Base-by-base conservation (phyloP, 2,329 filamentous ascomycete species). In the Colletotrichum magnum region DNA sequence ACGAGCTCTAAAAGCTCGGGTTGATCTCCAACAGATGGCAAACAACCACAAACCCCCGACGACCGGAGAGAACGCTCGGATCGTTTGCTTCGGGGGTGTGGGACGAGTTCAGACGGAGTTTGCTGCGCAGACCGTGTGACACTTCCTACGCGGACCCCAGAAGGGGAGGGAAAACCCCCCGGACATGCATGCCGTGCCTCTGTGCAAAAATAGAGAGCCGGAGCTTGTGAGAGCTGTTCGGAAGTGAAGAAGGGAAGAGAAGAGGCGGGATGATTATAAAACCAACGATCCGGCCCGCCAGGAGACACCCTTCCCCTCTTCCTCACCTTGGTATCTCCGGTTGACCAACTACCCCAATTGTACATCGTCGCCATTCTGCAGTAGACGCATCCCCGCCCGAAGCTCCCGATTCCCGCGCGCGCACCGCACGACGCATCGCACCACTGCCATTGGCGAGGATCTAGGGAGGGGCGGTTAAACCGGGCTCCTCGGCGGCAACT, bases 391-490 rank as follows among this genome's bases (percentile, higher is more conserved):
- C 15, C 41, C 41, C 41, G 4, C 41, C 41, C 41, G 32, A 36
- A 36, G 32, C 32, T 36, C 32, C 41, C 41, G 41, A 43, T n/a
- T 43, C 41, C 41, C 41, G 41, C 13, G 13, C 41, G 41, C 41
- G 41, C 41, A 6, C 28, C 41, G 41, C 13, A n/a, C 28, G 58
- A 43, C 47, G 15, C 13, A 51, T 60, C 58, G 58, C 28, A 5
- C 58, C 43, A 4, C 39, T 54, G 36, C 16, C n/a, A 62, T 62
- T 62, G 59, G 59, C 59, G 59, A 62, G 50, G 50, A 62, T 45
- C 59, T 53, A n/a, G 6, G 18, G 9, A 36, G 32, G 32, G 10
- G 32, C 32, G 32, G 32, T 36, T 36, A 10, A 36, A 36, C 32
- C 32, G 32, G 32, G 32, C 10, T 36, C 32, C 39, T 62, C 50